Evolutionary conservation across 2,329 filamentous ascomycete species (phyloP), one percentile per base, ranked within the genome.

Genomic region (Xylaria sp.): DNA sequence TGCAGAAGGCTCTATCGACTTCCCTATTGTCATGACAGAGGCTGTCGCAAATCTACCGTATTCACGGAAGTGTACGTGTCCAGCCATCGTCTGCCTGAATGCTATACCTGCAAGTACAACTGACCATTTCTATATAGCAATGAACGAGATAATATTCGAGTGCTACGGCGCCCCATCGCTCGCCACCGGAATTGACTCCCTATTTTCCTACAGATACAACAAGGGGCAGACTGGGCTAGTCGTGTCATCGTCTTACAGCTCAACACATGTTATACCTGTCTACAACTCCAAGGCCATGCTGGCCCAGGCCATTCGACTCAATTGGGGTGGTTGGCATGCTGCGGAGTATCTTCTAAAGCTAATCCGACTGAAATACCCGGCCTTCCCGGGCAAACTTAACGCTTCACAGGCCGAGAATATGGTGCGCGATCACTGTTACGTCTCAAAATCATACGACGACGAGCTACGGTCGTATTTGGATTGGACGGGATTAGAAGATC

Each of bases 131-230:
- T 28, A 50, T 63, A 63, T 73, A 97, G 94, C 93, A 74, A 98
- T 98, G 95, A 97, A 93, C 52, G 96, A 99, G 78, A 95, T 98
- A 65, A 85, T 99, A 12, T 99, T 98, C 80, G 96, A 99, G 81
- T 97, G 94, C 81, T 99, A 99, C 80, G 89, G 90, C 69, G 94
- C 93, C 12, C 95, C 96, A 0, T 95, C 93, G 1, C 87, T 98
- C 32, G 92, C 94, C 20, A 98, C 96, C 81, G 96, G 96, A 61
- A 94, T 99, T 82, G 96, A 99, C 81, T 97, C 94, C 12, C 88
- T 99, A 39, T 99, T 99, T 83, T 97, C 95, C 23, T 99, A 97
- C 83, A 87, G 91, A 70, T 92, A 97, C 83, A 99, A 99, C 79
- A 89, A 92, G 70, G 96, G 96, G 71, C 90, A 86, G 60, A 95